Evolutionary conservation across 2,329 filamentous ascomycete genomes (phyloP).

Genomic region (Fusarium vanettenii): DNA sequence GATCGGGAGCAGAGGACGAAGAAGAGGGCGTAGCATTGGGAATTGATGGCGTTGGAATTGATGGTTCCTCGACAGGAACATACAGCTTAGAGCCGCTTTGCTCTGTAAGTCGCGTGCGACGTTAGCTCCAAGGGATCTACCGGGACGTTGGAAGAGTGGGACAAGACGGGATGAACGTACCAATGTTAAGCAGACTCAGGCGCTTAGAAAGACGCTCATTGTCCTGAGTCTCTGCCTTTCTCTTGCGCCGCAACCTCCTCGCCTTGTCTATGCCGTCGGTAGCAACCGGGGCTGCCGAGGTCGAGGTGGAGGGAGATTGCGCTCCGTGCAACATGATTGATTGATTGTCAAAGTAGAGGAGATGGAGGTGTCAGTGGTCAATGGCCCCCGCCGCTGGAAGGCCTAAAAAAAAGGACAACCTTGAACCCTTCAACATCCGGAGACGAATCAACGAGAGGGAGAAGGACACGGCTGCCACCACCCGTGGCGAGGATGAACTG

Average conservation of each 20-base stretch:
- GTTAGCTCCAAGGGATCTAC: constrained; percentile 1
- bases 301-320: constrained; percentile 44
- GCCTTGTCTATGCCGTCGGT: constrained; percentile 33
- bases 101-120: constrained; percentile 56
- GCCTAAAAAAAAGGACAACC: constrained; percentile 27
- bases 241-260: constrained; percentile 57
- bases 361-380: constrained; percentile 1
- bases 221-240: constrained; percentile 69
- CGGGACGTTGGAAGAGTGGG: background rate
- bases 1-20: constrained; percentile 32
- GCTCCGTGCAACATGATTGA: constrained; percentile 51
- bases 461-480: constrained; percentile 29
- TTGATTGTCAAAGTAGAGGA: constrained; percentile 8
- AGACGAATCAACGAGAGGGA: constrained; percentile 25
- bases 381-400: constrained; percentile 6
- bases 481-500: constrained; percentile 25
- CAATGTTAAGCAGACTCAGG: constrained; percentile 83
- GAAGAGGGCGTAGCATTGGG: constrained; percentile 31
- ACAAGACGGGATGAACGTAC: constrained; percentile 59
- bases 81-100: constrained; percentile 73
- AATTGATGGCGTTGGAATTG: constrained; percentile 36
- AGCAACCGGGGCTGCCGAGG: constrained; percentile 31
- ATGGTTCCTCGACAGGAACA: constrained; percentile 68
- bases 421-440: constrained; percentile 33
- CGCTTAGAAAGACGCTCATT: constrained; percentile 86